A percentile compares a stretch with the other conserved stretches of the same genome.
Evolutionary conservation across 306 rosid species (phyloP).

Genomic region (Cucurbita maxima): DNA sequence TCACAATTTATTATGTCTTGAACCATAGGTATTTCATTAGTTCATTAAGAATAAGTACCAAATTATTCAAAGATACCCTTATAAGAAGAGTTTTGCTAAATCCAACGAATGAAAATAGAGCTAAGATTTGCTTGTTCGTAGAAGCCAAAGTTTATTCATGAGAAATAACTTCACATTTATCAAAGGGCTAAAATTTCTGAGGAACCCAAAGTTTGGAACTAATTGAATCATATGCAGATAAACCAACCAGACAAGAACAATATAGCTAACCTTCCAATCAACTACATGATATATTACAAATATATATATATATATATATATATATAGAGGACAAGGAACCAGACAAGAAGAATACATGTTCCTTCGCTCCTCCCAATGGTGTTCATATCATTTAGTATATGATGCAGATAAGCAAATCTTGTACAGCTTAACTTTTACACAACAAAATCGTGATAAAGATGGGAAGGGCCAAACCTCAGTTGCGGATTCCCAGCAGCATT

Average conservation of each 20-base stretch:
- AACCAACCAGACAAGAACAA: constrained; percentile 9
- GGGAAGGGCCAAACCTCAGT: constrained; percentile 36
- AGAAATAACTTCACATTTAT: neutral
- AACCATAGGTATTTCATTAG: no score
- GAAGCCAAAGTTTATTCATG: no score
- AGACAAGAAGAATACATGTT: neutral
- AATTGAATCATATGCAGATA: constrained; percentile 5
- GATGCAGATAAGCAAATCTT: neutral
- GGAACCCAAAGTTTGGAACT: constrained; percentile 11
- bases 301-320: constrained; percentile 3
- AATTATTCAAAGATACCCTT: no score
- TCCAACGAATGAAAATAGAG: no score
- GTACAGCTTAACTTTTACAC: constrained; percentile 20
- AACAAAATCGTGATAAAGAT: constrained; percentile 47
- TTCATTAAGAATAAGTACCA: no score
- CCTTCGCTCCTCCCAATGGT: neutral
- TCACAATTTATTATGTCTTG: no score
- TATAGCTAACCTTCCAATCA: constrained; percentile 21
- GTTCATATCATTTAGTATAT: neutral
- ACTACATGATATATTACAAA: constrained; percentile 29
- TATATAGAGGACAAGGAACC: constrained; percentile 13
- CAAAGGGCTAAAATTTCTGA: neutral
- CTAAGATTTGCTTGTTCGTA: no score
- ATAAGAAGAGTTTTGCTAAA: no score
- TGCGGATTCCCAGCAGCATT: constrained; percentile 41